Base-by-base conservation (phyloP, 768 basidiomycete species). In the Russula virescens region DNA sequence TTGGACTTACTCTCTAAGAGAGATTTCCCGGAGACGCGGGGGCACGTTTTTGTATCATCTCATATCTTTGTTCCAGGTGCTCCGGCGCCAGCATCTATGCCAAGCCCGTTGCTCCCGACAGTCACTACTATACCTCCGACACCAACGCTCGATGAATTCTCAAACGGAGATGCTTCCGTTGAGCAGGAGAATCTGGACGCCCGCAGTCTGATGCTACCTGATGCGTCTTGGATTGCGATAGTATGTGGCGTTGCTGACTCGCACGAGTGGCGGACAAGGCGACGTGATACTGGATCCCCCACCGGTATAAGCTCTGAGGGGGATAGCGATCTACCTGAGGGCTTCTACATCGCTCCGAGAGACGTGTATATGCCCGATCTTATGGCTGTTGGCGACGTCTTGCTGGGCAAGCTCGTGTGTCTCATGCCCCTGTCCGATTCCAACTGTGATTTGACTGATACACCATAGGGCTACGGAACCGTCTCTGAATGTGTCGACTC, bases 361-460 rank as follows among this genome's bases (percentile, higher is more conserved):
- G 83, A 89, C 68, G 83, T 91, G 42, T 90, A 91, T 72, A 90
- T 92, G 85, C 90, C 90, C 19, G 88, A 92, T 72, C 71, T 92
- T 65, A 89, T 83, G 28, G 87, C 87, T 1, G 78, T 83, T 9
- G 84, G 80, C 5, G 88, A 92, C 68, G 88, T 88, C 21, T 75
- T 91, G 16, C 77, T 92, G 42, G 90, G 90, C 43, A 92, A 91
- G 72, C 74, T 92, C 69, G 87, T 88, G 62, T 62, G 83, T 76
- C 14, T n/a, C 28, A 21, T 13, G 8, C 46, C 19, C 28, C 47
- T 47, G 28, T 23, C 49, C 38, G 46, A 49, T 38, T 45, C 53
- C 28, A 18, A 56, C 40, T 31, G 52, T 26, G 3, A 57, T 23
- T 61, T 54, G 13, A 55, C 47, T 63, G 38, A 52, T 43, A 63